phyloP scores from a whole-genome alignment of 192 early-diverging fungal genomes.

The Bifiguratus adelaidae region DNA sequence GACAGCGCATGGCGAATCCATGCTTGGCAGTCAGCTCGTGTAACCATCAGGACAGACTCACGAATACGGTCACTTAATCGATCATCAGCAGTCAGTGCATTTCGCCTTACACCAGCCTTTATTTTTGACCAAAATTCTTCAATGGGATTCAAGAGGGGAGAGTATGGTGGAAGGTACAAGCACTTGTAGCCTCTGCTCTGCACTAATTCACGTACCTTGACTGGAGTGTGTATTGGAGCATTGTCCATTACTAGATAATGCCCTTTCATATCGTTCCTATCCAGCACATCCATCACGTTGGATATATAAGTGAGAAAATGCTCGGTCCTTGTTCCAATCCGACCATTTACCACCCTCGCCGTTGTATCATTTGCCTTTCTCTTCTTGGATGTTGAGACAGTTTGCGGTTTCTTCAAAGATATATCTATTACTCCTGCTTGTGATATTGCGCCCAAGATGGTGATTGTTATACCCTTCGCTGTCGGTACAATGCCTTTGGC shows the following conservation, averaged over 20 bases:
- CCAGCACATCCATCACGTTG: not conserved
- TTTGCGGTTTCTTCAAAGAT: conserved; percentile 6
- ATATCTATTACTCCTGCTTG: conserved; percentile 2
- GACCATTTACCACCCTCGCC: not conserved
- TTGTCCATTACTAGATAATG: conserved; percentile 9
- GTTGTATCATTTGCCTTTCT: conserved; percentile 9
- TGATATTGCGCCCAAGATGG: conserved; percentile 2
- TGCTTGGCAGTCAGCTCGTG: conserved; percentile 3
- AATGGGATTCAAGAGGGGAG: conserved; percentile 4
- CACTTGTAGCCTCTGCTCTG: conserved; percentile 1
- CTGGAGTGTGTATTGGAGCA: not conserved
- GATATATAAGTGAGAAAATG: conserved; percentile 2
- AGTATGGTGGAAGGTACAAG: conserved; percentile 3
- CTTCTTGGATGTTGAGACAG: conserved; percentile 2
- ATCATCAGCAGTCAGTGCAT: not conserved
- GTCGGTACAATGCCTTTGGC: conserved; percentile 2
- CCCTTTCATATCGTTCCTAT: not conserved
- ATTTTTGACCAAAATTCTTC: not conserved
- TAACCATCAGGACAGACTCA: conserved; percentile 1
- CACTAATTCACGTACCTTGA: not conserved
- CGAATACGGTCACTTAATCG: conserved; percentile 1
- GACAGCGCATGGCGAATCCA: conserved; percentile 1
- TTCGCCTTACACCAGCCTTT: conserved; percentile 2
- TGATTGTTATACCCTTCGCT: not conserved
- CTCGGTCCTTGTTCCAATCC: conserved; percentile 5